Base-by-base conservation (phyloP, 352 stramenopile genomes). In the Pythium graminicola region DNA sequence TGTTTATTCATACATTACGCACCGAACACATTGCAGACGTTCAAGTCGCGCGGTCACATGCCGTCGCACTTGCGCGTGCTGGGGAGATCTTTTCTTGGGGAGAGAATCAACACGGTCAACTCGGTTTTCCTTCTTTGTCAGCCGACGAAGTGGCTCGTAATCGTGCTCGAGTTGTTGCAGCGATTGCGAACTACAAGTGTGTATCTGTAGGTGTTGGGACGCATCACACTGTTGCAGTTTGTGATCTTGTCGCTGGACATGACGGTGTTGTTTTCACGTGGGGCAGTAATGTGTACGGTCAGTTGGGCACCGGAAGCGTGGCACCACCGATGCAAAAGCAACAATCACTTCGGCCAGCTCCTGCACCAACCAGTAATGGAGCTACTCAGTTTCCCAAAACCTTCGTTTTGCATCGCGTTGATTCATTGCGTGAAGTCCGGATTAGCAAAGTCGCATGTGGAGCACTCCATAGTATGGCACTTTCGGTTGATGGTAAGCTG, bases 11-110 rank as follows among this genome's bases (percentile, higher is more conserved):
- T 38, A 71, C 70, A 2, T 50, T 92, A 31, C 69, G 76, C 20
- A 65, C 69, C 1, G 74, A 88, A 36, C 73, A 86, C 48, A 62
- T 92, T 23, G 57, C 71, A 7, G 62, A 64, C 5, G 72, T 89
- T 3, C 54, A 62, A 9, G 72, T 89, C 10, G 68, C 70, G 22
- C 62, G 68, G n/a, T 69, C 67, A 0, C 78, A 89, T 50, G 74
- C 62, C 0, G 65, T 97, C 40, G 90, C 79, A 16, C 64, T 95
- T 4, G 85, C 85, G 2, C 66, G 78, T 3, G 76, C 87, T 17
- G 95, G 95, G 0, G 65, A 85, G 23, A 83, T 98, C 5, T 98
- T 96, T 56, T 90, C 85, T 6, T 99, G 95, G 90, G 96, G 96
- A 14, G 92, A 89, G 54, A 96, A 96, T 54, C 91, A 98, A 47